Percentiles rank a stretch among this genome's conserved stretches.
phyloP scores from a whole-genome alignment of 805 yeast species.

The Hanseniaspora taiwanica region DNA sequence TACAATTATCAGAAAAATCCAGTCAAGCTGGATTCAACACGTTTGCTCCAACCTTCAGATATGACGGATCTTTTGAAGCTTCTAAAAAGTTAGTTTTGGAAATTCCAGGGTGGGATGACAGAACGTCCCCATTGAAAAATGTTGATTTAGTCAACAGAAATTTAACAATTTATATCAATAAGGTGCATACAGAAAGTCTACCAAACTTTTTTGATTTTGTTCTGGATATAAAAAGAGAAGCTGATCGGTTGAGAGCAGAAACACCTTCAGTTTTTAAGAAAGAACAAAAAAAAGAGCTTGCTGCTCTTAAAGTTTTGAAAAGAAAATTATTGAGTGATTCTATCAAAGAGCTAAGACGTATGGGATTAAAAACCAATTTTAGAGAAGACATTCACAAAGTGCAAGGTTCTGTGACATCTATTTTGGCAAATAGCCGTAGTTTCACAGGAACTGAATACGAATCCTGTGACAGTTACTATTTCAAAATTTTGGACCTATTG shows the following conservation, averaged over 20 bases:
- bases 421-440: conserved; percentile 42
- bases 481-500: conserved; percentile 59
- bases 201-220: conserved; percentile 47
- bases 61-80: conserved; percentile 7
- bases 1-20: conserved; percentile 14
- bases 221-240: conserved; percentile 37
- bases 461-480: conserved; percentile 43
- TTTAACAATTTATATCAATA: conserved; percentile 36
- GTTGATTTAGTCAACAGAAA: conserved; percentile 37
- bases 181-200: conserved; percentile 21
- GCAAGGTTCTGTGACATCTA: conserved; percentile 48
- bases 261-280: conserved; percentile 65
- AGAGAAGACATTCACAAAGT: conserved; percentile 51
- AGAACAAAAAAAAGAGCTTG: conserved; percentile 57
- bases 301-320: conserved; percentile 72
- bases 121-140: conserved; percentile 46
- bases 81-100: conserved; percentile 17
- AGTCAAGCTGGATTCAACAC: conserved; percentile 7
- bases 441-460: conserved; percentile 28
- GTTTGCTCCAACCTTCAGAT: conserved; percentile 2
- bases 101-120: conserved; percentile 36
- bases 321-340: conserved; percentile 64
- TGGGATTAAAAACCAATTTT: conserved; percentile 61
- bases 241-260: conserved; percentile 52
- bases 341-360: conserved; percentile 54